A percentile compares a stretch with the other conserved stretches of the same genome.
These are phyloP conservation scores for Heracleum sosnowskyi DNA, from an alignment of 129 eudicot genomes.

Conservation along the genomic window DNA sequence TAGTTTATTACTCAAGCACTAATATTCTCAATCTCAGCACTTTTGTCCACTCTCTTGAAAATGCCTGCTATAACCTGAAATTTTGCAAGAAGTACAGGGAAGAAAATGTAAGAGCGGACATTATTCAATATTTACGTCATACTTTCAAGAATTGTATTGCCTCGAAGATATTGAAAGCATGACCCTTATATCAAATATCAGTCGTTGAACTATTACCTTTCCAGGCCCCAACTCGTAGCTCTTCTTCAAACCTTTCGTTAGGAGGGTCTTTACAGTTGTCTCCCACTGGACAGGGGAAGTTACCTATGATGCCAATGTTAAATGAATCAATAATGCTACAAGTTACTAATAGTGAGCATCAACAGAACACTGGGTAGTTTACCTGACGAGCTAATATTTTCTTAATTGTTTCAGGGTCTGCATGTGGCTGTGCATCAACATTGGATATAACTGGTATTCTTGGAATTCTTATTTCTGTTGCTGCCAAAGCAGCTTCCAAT, in stretches of 20 bases:
- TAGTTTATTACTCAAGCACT: slow-evolving; percentile 25
- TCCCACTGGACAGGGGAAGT: slow-evolving; percentile 99
- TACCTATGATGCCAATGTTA: slow-evolving; percentile 41
- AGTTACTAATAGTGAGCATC: not conserved
- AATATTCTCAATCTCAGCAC: slow-evolving; percentile 77
- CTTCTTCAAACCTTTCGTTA: slow-evolving; percentile 59
- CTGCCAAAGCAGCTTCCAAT: slow-evolving; percentile 84
- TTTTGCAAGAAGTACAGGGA: slow-evolving; percentile 7
- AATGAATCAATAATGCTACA: not conserved
- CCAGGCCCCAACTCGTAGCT: slow-evolving; percentile 98
- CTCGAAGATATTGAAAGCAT: not conserved
- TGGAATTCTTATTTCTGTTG: slow-evolving; percentile 68
- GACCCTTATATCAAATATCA: not conserved
- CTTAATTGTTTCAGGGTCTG: slow-evolving; percentile 80
- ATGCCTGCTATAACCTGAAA: slow-evolving; percentile 92
- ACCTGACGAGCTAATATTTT: slow-evolving; percentile 93
- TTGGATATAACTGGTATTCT: slow-evolving; percentile 92
- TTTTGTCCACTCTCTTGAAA: slow-evolving; percentile 75
- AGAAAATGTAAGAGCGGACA: slow-evolving; percentile 1
- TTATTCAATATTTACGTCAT: not conserved
- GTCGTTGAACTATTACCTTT: slow-evolving; percentile 41
- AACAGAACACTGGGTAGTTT: not conserved
- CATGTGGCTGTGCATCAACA: slow-evolving; percentile 93
- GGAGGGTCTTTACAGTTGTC: slow-evolving; percentile 69
- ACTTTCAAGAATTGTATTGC: not conserved